Conservation (phyloP, 192 early-diverging fungal genomes). For the Coemansia sp. region DNA sequence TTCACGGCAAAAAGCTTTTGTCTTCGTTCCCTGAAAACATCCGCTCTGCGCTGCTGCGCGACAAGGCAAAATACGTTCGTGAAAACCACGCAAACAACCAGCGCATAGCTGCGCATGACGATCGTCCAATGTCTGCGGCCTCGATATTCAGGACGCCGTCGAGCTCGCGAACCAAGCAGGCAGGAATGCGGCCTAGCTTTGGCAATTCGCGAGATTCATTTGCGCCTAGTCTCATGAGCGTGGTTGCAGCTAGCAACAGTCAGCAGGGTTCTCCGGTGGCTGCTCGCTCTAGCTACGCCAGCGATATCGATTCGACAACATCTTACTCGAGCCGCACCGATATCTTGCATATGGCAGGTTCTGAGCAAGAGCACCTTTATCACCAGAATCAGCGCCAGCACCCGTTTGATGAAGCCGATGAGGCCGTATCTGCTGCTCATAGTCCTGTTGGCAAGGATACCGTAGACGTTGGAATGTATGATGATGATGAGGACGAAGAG, state of each 20-base stretch:
- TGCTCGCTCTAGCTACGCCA: background rate
- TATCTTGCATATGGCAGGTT: background rate
- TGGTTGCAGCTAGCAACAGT: constrained; percentile 18
- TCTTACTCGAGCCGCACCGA: background rate
- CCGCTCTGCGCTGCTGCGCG: constrained; percentile 23
- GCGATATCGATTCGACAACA: background rate
- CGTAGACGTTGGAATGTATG: constrained; percentile 6
- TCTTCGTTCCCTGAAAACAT: constrained; percentile 23
- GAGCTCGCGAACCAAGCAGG: constrained; percentile 3
- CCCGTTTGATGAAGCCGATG: background rate
- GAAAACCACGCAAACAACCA: background rate
- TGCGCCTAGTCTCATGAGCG: constrained; percentile 30
- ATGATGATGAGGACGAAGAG: constrained; percentile 19
- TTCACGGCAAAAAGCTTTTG: constrained; percentile 21
- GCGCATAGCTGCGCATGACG: constrained; percentile 4
- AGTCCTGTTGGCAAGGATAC: background rate
- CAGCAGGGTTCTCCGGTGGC: constrained; percentile 22
- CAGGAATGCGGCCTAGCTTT: constrained; percentile 30
- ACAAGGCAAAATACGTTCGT: constrained; percentile 23
- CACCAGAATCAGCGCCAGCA: background rate
- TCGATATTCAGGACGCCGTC: constrained; percentile 20
- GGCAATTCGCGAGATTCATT: constrained; percentile 19
- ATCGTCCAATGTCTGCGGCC: constrained; percentile 22
- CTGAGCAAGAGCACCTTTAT: background rate
- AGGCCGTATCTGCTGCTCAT: background rate